A percentile compares a stretch with the other conserved stretches of the same genome.
Evolutionary conservation across 2,329 filamentous ascomycete species (phyloP).

Genomic region (Talaromyces sp.): DNA sequence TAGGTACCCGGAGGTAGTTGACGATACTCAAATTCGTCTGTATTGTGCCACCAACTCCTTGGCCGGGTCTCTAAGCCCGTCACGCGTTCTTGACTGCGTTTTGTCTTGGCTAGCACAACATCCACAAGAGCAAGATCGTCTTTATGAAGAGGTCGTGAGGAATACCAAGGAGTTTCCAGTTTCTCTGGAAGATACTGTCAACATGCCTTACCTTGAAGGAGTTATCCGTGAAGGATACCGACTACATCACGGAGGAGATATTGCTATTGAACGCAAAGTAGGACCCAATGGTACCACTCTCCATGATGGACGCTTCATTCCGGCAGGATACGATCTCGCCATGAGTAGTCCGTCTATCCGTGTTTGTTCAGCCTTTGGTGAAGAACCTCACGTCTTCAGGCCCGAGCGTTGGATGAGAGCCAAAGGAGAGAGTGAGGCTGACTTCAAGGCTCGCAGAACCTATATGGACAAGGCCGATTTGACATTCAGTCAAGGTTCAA

Average conservation of each 20-base stretch:
- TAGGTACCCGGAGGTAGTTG: conserved; percentile 6
- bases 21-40: conserved; percentile 12
- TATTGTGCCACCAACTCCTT: conserved; percentile 11
- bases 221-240: conserved; percentile 9
- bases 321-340: conserved; percentile 4
- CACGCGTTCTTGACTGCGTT: conserved; percentile 10
- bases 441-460: conserved; percentile 1
- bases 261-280: conserved; percentile 12
- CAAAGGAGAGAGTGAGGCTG: not conserved
- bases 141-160: not conserved
- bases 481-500: conserved; percentile 11
- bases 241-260: conserved; percentile 13
- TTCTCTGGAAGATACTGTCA: not conserved
- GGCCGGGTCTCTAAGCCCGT: conserved; percentile 11
- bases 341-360: conserved; percentile 13
- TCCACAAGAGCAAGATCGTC: conserved; percentile 1
- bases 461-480: conserved; percentile 9
- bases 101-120: conserved; percentile 12
- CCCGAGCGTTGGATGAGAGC: conserved; percentile 11
- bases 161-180: conserved; percentile 4
- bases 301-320: conserved; percentile 9
- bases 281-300: conserved; percentile 5
- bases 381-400: conserved; percentile 4
- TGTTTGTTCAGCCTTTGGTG: conserved; percentile 8
- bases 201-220: conserved; percentile 9